These are phyloP conservation scores for Coemansia sp. DNA, from an alignment of 192 early-diverging fungal species.

Conservation along the genomic window DNA sequence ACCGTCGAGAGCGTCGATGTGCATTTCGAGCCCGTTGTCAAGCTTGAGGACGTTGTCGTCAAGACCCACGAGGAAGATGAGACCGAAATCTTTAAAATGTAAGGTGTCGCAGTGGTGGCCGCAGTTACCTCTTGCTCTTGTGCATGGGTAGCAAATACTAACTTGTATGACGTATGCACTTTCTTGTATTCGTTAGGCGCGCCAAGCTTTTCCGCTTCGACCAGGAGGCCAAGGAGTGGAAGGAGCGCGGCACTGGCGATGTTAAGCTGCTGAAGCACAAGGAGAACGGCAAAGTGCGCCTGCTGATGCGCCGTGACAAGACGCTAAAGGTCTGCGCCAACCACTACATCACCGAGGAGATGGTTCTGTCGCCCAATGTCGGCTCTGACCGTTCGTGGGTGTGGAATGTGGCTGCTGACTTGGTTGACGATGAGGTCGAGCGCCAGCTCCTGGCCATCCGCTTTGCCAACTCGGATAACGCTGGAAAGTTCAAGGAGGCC, in stretches of 20 bases:
- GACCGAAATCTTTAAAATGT: slow-evolving; percentile 83
- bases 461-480: slow-evolving; percentile 95
- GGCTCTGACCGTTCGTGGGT: slow-evolving; percentile 99
- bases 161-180: neutral
- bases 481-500: slow-evolving; percentile 88
- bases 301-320: slow-evolving; percentile 99
- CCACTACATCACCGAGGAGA: slow-evolving; percentile 88
- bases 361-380: slow-evolving; percentile 92
- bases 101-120: slow-evolving; percentile 59
- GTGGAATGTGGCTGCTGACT: slow-evolving; percentile 88
- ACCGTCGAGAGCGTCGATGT: slow-evolving; percentile 82
- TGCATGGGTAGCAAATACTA: neutral
- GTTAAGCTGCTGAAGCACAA: slow-evolving; percentile 96
- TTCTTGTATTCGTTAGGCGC: slow-evolving; percentile 57
- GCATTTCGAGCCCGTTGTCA: slow-evolving; percentile 96
- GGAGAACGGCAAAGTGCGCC: slow-evolving; percentile 82
- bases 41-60: slow-evolving; percentile 87
- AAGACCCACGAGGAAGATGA: slow-evolving; percentile 99
- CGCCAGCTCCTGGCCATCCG: slow-evolving; percentile 92
- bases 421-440: slow-evolving; percentile 86
- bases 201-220: slow-evolving; percentile 98
- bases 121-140: no score
- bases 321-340: slow-evolving; percentile 99
- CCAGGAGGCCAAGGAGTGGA: slow-evolving; percentile 92
- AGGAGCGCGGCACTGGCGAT: slow-evolving; percentile 99